These are phyloP conservation scores for Candida stauntonica DNA, from an alignment of 805 yeast species.

Conservation along the genomic window DNA sequence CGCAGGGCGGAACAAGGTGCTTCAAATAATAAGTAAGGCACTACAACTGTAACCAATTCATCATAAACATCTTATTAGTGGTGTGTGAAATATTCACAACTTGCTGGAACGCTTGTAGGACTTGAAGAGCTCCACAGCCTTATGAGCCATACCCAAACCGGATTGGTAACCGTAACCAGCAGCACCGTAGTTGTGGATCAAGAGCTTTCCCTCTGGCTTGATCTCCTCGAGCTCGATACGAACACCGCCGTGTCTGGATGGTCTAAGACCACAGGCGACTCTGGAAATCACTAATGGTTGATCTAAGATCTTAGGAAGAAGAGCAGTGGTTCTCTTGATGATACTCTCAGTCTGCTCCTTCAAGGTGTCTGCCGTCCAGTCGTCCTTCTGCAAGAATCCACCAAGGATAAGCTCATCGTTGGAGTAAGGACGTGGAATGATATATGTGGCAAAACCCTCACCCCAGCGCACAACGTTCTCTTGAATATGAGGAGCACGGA, in stretches of 20 bases:
- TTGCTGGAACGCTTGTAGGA: constrained; percentile 7
- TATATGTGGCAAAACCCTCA: constrained; percentile 55
- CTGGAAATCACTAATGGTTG: constrained; percentile 49
- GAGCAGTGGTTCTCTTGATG: constrained; percentile 48
- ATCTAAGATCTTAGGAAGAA: constrained; percentile 46
- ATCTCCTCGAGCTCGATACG: constrained; percentile 56
- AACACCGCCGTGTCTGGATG: constrained; percentile 71
- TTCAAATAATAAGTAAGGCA: neutral
- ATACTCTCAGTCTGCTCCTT: constrained; percentile 57
- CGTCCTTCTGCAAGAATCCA: constrained; percentile 63
- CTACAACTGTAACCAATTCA: too few relatives aligned
- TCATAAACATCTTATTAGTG: too few relatives aligned
- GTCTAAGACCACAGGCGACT: constrained; percentile 72
- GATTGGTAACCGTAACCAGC: constrained; percentile 65
- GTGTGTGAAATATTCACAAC: too few relatives aligned
- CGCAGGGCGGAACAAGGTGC: too few relatives aligned
- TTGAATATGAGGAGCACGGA: constrained; percentile 62
- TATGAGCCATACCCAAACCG: constrained; percentile 55
- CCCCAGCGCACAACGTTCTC: constrained; percentile 62
- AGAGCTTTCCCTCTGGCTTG: constrained; percentile 33
- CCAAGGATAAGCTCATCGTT: constrained; percentile 69
- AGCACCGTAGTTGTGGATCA: constrained; percentile 73
- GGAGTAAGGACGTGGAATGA: constrained; percentile 68
- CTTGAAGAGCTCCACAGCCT: constrained; percentile 37
- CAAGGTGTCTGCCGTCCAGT: constrained; percentile 59